Conservation (phyloP, 306 rosid species). For the Pyrus bretschneideri region DNA sequence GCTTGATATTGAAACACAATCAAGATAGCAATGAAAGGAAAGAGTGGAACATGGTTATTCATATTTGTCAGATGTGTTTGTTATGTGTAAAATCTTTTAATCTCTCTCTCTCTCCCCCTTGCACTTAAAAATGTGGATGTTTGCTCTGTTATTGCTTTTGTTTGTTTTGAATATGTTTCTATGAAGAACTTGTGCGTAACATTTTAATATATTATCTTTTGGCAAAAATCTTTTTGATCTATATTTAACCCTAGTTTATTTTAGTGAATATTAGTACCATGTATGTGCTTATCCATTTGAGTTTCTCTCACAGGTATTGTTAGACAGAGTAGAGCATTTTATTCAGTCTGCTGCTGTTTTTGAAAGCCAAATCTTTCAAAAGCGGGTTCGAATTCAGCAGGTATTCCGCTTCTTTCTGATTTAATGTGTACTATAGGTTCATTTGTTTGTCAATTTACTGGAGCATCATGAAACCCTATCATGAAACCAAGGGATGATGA, state of each 20-base stretch:
- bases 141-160: too few relatives aligned
- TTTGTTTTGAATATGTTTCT: too few relatives aligned
- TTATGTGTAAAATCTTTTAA: neutral
- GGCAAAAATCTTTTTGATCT: neutral
- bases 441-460: neutral
- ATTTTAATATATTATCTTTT: neutral
- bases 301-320: conserved; percentile 47
- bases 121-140: neutral
- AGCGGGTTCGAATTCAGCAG: conserved; percentile 88
- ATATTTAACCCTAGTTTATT: neutral
- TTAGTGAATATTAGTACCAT: neutral
- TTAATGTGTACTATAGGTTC: neutral
- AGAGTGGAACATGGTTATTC: neutral
- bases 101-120: neutral
- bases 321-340: conserved; percentile 86
- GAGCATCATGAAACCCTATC: neutral
- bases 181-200: too few relatives aligned
- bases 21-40: neutral
- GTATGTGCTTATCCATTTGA: conserved; percentile 11
- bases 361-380: conserved; percentile 90
- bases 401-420: conserved; percentile 30
- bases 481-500: neutral
- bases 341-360: conserved; percentile 66
- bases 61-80: neutral
- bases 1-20: neutral